phyloP scores from a whole-genome alignment of 2,329 filamentous ascomycete genomes.

The Lachnellula cervina region DNA sequence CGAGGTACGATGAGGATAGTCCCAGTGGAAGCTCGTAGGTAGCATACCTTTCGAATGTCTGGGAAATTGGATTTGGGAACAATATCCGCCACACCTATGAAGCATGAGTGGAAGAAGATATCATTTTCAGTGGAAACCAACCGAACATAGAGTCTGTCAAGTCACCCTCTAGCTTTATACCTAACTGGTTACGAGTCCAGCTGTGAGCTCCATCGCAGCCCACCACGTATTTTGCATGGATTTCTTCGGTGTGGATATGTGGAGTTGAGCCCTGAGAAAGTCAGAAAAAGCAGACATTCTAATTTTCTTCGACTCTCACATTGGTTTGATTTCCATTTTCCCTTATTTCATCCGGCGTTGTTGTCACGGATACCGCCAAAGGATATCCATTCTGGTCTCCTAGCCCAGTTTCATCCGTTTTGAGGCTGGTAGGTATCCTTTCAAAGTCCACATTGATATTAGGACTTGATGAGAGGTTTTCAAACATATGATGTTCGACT shows the following conservation, averaged over 20 bases:
- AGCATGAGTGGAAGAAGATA: constrained; percentile 6
- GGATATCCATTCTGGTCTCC: background rate
- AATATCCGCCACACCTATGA: constrained; percentile 39
- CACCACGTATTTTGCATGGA: constrained; percentile 60
- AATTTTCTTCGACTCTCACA: background rate
- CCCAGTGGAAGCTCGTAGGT: background rate
- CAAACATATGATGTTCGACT: background rate
- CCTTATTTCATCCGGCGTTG: background rate
- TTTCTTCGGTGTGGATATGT: background rate
- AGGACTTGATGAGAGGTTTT: background rate
- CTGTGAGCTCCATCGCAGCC: constrained; percentile 56
- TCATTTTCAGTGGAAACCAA: constrained; percentile 40
- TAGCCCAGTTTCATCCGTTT: background rate
- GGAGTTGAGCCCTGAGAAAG: background rate
- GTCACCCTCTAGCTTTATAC: constrained; percentile 54
- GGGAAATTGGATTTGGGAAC: constrained; percentile 40
- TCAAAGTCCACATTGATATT: background rate
- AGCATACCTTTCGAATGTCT: background rate
- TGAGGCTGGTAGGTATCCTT: background rate
- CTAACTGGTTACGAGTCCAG: constrained; percentile 45
- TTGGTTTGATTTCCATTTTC: background rate
- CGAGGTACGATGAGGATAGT: background rate
- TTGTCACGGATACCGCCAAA: background rate
- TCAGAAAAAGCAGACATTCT: background rate
- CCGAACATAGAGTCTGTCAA: constrained; percentile 53